A percentile compares a stretch with the other conserved stretches of the same genome.
These are phyloP conservation scores for Fabrea salina DNA, from an alignment of 169 alveolate genomes.

Conservation along the genomic window DNA sequence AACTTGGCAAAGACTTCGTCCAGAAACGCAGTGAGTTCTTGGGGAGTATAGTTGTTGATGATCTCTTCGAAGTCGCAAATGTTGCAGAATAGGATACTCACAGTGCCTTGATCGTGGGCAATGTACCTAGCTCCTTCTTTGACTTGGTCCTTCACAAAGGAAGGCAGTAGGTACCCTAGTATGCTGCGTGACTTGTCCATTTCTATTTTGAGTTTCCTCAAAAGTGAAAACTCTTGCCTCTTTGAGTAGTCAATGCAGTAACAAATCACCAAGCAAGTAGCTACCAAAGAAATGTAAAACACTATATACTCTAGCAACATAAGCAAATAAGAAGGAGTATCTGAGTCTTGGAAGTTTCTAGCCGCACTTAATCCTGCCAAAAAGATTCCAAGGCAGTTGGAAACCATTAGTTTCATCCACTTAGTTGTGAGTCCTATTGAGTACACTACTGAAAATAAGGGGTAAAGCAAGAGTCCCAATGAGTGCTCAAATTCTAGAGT, in stretches of 20 bases:
- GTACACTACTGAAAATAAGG: background rate
- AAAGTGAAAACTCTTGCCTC: background rate
- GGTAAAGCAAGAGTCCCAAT: background rate
- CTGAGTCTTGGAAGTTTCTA: background rate
- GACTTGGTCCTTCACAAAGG: slow-evolving; percentile 46
- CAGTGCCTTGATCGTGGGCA: slow-evolving; percentile 52
- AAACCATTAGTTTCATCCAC: background rate
- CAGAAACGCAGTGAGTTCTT: slow-evolving; percentile 40
- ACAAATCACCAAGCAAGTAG: background rate
- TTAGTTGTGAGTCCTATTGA: background rate
- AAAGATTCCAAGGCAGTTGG: background rate
- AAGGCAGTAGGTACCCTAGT: slow-evolving; percentile 32
- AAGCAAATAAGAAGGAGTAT: background rate
- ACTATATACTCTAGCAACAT: background rate
- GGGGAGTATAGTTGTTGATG: slow-evolving; percentile 33
- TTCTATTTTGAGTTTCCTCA: background rate
- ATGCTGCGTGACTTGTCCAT: background rate
- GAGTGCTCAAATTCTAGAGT: too few species aligned
- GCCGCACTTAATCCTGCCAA: background rate
- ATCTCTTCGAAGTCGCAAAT: slow-evolving; percentile 53
- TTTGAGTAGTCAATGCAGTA: background rate
- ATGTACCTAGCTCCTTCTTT: slow-evolving; percentile 41
- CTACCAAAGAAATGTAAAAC: background rate
- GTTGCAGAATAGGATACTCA: slow-evolving; percentile 57
- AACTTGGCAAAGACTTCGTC: slow-evolving; percentile 41